phyloP scores from a whole-genome alignment of 164 flowering plant species.

The Berberis vulgaris region DNA sequence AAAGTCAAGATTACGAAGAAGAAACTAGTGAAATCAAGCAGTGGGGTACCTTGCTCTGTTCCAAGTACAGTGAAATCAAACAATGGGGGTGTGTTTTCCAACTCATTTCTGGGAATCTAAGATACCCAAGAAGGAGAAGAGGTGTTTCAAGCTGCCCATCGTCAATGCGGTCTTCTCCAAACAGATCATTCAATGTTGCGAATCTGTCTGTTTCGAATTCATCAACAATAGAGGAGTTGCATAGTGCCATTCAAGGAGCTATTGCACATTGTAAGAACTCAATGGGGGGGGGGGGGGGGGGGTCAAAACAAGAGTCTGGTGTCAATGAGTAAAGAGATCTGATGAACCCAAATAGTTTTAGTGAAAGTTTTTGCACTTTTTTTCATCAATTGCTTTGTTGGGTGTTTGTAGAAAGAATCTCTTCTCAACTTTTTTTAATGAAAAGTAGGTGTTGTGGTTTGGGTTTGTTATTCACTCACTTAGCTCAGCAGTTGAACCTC shows the following conservation, averaged over 20 bases:
- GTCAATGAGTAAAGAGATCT: conserved; percentile 1
- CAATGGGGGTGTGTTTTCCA: conserved; percentile 19
- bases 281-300: too few relatives aligned
- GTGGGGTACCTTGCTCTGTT: neutral
- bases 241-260: conserved; percentile 95
- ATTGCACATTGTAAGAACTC: conserved; percentile 96
- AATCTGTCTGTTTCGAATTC: conserved; percentile 6
- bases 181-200: conserved; percentile 54
- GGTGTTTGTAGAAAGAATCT: too few relatives aligned
- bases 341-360: neutral
- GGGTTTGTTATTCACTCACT: too few relatives aligned
- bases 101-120: conserved; percentile 79
- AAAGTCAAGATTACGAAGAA: neutral
- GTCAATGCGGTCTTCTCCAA: conserved; percentile 90
- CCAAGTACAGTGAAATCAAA: neutral
- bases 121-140: conserved; percentile 50
- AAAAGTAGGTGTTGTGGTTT: too few relatives aligned
- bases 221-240: conserved; percentile 90
- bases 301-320: conserved; percentile 17
- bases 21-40: neutral
- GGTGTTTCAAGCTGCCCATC: conserved; percentile 75
- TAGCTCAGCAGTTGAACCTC: too few relatives aligned
- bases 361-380: neutral
- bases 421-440: too few relatives aligned
- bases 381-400: too few relatives aligned